A percentile compares a stretch with the other conserved stretches of the same genome.
Evolutionary conservation across 352 stramenopile species (phyloP).

Genomic region (Phytophthora parvispora): DNA sequence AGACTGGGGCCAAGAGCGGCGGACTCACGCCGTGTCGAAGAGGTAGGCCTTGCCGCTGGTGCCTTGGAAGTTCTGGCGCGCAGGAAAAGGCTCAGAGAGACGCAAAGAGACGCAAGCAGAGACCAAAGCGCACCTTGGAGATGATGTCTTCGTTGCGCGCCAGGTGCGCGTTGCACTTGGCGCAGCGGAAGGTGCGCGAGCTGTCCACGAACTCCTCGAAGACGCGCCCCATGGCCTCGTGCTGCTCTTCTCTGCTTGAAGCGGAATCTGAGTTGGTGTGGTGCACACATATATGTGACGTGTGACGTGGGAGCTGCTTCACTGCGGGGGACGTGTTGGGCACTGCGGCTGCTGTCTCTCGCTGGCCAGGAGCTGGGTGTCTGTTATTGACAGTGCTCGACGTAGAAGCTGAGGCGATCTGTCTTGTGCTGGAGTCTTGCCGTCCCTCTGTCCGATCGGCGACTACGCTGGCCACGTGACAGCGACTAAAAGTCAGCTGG

Average conservation of each 20-base stretch:
- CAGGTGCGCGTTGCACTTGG: slow-evolving; percentile 93
- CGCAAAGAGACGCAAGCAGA: neutral
- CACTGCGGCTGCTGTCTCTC: too few relatives aligned
- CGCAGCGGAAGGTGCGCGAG: slow-evolving; percentile 92
- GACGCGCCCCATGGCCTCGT: slow-evolving; percentile 71
- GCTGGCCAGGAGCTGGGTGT: too few relatives aligned
- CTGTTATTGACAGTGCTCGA: too few relatives aligned
- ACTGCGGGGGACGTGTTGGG: too few relatives aligned
- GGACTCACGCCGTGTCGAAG: slow-evolving; percentile 88
- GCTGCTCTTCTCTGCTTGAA: slow-evolving; percentile 3
- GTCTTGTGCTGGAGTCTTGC: neutral
- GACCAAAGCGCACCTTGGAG: slow-evolving; percentile 80
- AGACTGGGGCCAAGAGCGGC: neutral
- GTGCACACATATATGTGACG: slow-evolving; percentile 7
- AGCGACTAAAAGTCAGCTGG: slow-evolving; percentile 22
- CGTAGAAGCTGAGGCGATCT: neutral
- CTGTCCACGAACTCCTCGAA: slow-evolving; percentile 95
- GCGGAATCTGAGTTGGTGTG: neutral
- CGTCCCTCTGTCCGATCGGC: neutral
- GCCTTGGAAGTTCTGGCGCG: slow-evolving; percentile 78
- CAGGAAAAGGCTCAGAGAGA: neutral
- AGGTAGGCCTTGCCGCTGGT: slow-evolving; percentile 93
- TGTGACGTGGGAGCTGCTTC: too few relatives aligned
- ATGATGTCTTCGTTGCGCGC: slow-evolving; percentile 95
- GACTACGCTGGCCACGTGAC: neutral